Base-by-base conservation (phyloP, 768 basidiomycete species). In the Stropharia rugosoannulata region DNA sequence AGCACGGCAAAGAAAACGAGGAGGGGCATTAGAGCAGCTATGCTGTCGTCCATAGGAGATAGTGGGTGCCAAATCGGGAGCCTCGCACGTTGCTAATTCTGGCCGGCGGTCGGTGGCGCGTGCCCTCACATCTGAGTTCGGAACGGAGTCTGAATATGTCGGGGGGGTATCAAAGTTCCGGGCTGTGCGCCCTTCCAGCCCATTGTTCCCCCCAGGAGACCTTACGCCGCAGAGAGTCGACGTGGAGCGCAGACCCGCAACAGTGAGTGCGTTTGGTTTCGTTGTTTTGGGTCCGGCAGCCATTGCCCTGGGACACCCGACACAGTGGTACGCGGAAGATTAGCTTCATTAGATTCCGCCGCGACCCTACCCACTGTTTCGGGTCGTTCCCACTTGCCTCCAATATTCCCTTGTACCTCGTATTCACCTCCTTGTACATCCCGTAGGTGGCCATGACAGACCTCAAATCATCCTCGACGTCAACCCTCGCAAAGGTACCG, bases 1-100 rank as follows among this genome's bases (percentile, higher is more conserved):
- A 87, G 71, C 44, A 80, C 55, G 11, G 69, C 78, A 29, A 86
- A 69, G 36, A 82, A 56, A 38, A 80, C 62, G 16, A 85, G 64
- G 7, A 86, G 55, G 4, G 75, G 73, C 5, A 68, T 63, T 29
- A 81, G 71, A 15, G 70, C 63, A 43, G 68, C 66, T 39, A 75
- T 51, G 55, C 60, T 65, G 52, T 63, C 62, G 35, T 66, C 56
- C 57, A 62, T 51, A 29, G 22, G 22, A 22, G 22, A 22, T 22
- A 22, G 22, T 22, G 22, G n/a, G 22, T 22, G 22, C 22, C 22
- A 22, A 22, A 22, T 49, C 22, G 38, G 52, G 29, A 45, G 19
- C 25, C 2, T 19, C 38, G 39, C 18, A 40, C 36, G 35, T 11
- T 43, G 41, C 52, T 54, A 44, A 54, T 54, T 44, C 39, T 54